Conservation (phyloP, 495 filamentous ascomycete genomes). For the Terfezia boudieri region DNA sequence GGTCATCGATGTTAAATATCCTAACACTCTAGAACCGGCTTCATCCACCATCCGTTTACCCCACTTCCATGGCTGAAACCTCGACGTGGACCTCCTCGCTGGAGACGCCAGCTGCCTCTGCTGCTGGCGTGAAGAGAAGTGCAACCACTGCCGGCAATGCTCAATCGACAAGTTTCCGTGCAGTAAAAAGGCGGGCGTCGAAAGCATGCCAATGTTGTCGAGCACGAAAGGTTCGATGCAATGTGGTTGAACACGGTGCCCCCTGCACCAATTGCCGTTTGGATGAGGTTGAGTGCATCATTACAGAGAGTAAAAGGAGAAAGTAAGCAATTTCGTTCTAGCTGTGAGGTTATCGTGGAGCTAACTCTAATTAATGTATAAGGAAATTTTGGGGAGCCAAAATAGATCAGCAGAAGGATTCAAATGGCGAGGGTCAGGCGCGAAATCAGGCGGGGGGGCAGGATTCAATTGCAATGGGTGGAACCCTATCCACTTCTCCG, state of each 20-base stretch:
- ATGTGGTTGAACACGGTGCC: slow-evolving; percentile 68
- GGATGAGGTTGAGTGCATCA: slow-evolving; percentile 71
- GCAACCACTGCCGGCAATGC: not conserved
- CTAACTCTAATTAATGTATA: not conserved
- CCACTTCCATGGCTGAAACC: no score
- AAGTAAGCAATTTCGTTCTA: slow-evolving; percentile 35
- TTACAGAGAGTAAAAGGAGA: slow-evolving; percentile 76
- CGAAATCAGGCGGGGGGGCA: no score
- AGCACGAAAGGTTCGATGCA: slow-evolving; percentile 77
- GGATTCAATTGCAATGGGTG: not conserved
- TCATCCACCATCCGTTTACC: no score
- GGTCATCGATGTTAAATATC: no score
- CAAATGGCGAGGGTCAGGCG: no score
- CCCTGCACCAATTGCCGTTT: slow-evolving; percentile 79
- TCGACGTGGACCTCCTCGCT: not conserved
- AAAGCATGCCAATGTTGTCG: slow-evolving; percentile 75
- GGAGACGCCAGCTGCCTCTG: not conserved
- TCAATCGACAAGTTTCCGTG: slow-evolving; percentile 19
- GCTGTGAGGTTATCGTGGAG: not conserved
- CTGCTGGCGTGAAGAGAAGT: not conserved
- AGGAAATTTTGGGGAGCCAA: slow-evolving; percentile 20
- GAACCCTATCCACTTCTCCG: not conserved
- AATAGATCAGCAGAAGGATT: slow-evolving; percentile 2
- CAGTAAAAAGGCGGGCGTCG: slow-evolving; percentile 62
- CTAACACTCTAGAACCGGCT: no score